Percentiles rank a stretch among this genome's conserved stretches.
Evolutionary conservation across 1,139 yeast genomes (phyloP).

Genomic region (Spencermartinsiella ligniputridi): DNA sequence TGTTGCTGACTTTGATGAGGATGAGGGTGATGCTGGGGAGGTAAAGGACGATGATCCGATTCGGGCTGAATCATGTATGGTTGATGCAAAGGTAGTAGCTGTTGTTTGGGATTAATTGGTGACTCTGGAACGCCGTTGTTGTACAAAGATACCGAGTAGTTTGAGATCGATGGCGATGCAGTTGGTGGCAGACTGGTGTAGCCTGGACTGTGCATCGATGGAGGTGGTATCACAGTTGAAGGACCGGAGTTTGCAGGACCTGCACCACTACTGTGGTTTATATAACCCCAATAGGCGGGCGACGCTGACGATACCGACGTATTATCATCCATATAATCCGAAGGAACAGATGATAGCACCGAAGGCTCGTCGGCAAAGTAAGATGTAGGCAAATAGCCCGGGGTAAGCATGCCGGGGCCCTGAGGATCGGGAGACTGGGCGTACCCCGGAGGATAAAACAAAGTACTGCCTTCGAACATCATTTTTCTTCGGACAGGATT

Average conservation of each 20-base stretch:
- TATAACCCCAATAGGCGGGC: slow-evolving; percentile 5
- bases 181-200: not conserved
- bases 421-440: not conserved
- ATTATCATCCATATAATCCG: not conserved
- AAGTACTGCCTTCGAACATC: not conserved
- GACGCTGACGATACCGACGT: not conserved
- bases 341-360: not conserved
- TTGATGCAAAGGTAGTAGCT: too few relatives aligned
- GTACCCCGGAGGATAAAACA: not conserved
- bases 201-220: not conserved
- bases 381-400: not conserved
- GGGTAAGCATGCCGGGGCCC: not conserved
- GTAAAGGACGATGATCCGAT: not conserved
- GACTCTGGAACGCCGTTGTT: not conserved
- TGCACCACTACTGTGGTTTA: not conserved
- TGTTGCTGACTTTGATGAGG: not conserved
- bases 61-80: too few relatives aligned
- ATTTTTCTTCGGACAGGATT: too few relatives aligned
- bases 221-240: not conserved
- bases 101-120: not conserved
- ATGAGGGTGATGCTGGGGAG: not conserved
- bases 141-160: slow-evolving; percentile 1
- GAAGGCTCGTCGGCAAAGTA: not conserved
- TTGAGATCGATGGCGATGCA: slow-evolving; percentile 1
- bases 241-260: not conserved